phyloP scores from a whole-genome alignment of 1,284 basidiomycete genomes.

The Pascua sp. region DNA sequence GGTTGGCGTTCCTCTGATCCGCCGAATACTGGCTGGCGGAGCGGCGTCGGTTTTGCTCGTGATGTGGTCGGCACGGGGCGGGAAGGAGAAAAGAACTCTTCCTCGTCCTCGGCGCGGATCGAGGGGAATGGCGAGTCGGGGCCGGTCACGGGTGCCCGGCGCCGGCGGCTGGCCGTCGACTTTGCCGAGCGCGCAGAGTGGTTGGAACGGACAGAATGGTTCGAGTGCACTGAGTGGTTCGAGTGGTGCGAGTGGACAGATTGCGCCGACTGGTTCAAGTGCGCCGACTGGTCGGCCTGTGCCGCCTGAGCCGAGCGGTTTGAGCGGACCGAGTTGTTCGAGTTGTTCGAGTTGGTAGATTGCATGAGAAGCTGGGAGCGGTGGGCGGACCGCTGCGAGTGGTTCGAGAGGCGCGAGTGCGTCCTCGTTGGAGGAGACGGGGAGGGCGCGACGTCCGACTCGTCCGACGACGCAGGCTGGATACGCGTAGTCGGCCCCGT shows the following conservation, averaged over 20 bases:
- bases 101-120: constrained; percentile 71
- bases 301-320: too few species aligned
- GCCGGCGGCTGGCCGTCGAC: too few species aligned
- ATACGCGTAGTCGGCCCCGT: constrained; percentile 6
- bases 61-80: not conserved
- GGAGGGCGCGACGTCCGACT: constrained; percentile 1
- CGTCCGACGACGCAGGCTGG: not conserved
- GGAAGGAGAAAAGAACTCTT: constrained; percentile 69
- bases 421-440: not conserved
- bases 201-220: constrained; percentile 1
- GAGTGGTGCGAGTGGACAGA: too few species aligned
- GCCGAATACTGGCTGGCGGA: not conserved
- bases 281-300: too few species aligned
- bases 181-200: constrained; percentile 1
- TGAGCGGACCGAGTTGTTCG: too few species aligned
- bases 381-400: not conserved
- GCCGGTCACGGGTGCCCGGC: constrained; percentile 12
- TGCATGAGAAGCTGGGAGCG: not conserved
- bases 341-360: too few species aligned
- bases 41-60: not conserved
- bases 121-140: constrained; percentile 68
- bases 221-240: too few species aligned
- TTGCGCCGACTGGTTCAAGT: too few species aligned
- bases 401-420: not conserved
- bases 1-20: not conserved